Conservation (phyloP, 768 basidiomycete species). For the Rhodotorula babjevae region DNA sequence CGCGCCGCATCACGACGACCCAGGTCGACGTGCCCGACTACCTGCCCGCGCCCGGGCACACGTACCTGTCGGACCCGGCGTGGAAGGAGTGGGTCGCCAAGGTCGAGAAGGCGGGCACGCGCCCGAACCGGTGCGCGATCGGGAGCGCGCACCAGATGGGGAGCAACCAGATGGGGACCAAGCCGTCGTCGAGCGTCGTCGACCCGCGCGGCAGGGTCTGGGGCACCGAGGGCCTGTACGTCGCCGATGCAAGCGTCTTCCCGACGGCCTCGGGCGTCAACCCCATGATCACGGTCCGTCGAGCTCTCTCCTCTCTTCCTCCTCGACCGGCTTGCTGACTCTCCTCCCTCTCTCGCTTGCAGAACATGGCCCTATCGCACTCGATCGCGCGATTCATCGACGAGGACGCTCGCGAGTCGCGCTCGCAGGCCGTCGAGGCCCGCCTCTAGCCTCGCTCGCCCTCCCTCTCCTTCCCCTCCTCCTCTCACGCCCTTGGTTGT, state of each 20-base stretch:
- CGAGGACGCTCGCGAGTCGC: slow-evolving; percentile 7
- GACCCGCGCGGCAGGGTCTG: slow-evolving; percentile 44
- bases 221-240: slow-evolving; percentile 43
- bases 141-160: slow-evolving; percentile 46
- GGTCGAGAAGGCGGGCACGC: slow-evolving; percentile 32
- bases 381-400: slow-evolving; percentile 35
- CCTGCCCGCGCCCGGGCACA: slow-evolving; percentile 6
- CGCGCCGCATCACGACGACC: slow-evolving; percentile 34
- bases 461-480: not conserved
- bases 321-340: not conserved
- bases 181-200: slow-evolving; percentile 39
- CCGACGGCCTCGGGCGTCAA: slow-evolving; percentile 35
- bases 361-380: slow-evolving; percentile 35
- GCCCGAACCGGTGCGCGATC: slow-evolving; percentile 24
- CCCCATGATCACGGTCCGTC: slow-evolving; percentile 34
- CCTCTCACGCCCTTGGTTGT: not conserved
- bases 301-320: too few species aligned
- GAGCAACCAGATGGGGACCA: slow-evolving; percentile 42
- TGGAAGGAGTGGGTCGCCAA: slow-evolving; percentile 38
- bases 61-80: slow-evolving; percentile 29
- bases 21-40: slow-evolving; percentile 37
- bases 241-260: slow-evolving; percentile 44
- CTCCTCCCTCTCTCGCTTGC: not conserved
- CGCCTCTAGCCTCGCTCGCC: not conserved
- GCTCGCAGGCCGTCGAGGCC: slow-evolving; percentile 2